phyloP scores from a whole-genome alignment of 2,329 filamentous ascomycete genomes.

The Dothiorella sarmentorum region DNA sequence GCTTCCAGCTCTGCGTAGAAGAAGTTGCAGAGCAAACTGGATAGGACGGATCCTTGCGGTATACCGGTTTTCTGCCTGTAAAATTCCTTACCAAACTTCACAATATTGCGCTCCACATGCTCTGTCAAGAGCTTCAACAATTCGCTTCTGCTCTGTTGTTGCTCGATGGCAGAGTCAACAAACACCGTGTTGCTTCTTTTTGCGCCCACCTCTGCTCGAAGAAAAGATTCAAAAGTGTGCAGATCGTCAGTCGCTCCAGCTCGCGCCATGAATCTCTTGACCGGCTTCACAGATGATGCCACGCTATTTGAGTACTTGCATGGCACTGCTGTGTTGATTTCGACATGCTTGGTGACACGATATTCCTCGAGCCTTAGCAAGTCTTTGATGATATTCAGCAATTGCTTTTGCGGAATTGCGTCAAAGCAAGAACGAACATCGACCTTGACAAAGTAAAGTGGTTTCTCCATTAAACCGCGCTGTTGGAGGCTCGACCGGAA shows the following conservation, averaged over 20 bases:
- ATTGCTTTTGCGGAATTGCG: constrained; percentile 78
- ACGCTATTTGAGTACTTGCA: constrained; percentile 27
- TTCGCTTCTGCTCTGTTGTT: constrained; percentile 53
- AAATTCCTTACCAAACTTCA: constrained; percentile 83
- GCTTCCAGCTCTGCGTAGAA: constrained; percentile 88
- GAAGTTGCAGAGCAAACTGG: constrained; percentile 85
- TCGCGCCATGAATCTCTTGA: constrained; percentile 42
- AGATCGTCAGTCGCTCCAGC: constrained; percentile 31
- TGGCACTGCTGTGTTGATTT: constrained; percentile 56
- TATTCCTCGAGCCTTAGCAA: constrained; percentile 62
- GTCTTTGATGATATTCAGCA: constrained; percentile 63
- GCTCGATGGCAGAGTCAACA: constrained; percentile 64
- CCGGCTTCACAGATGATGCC: constrained; percentile 25
- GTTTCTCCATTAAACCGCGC: constrained; percentile 33
- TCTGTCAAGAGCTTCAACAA: constrained; percentile 69
- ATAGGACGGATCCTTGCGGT: constrained; percentile 87
- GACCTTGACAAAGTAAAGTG: constrained; percentile 83
- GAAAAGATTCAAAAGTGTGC: constrained; percentile 25
- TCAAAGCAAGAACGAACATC: constrained; percentile 94
- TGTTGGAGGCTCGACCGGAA: constrained; percentile 58
- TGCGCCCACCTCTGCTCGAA: neutral
- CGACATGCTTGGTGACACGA: constrained; percentile 68
- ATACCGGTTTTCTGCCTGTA: constrained; percentile 88
- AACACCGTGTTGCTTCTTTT: constrained; percentile 66
- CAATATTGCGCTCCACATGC: constrained; percentile 80